phyloP scores from a whole-genome alignment of 225 moss, liverwort and hornwort species.

The Sphagnum tenellum region DNA sequence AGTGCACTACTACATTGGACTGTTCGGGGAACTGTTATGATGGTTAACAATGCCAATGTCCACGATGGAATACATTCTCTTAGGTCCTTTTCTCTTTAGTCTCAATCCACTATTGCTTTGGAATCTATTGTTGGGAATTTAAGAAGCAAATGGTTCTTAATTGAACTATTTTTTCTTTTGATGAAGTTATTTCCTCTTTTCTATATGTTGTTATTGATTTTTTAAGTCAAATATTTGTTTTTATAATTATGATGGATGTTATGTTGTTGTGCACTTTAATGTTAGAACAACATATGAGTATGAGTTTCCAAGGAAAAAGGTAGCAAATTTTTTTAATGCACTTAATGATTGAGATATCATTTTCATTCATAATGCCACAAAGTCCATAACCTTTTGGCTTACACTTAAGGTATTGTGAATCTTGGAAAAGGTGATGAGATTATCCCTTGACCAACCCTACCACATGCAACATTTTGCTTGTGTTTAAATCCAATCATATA shows the following conservation, averaged over 20 bases:
- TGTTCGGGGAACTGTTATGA: slow-evolving; percentile 65
- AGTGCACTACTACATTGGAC: slow-evolving; percentile 58
- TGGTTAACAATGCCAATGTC: slow-evolving; percentile 78
- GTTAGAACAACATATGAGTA: slow-evolving; percentile 83
- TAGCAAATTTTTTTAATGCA: slow-evolving; percentile 73
- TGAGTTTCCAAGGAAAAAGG: slow-evolving; percentile 61
- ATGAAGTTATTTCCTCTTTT: too few relatives aligned
- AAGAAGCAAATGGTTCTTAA: too few relatives aligned
- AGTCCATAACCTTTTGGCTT: slow-evolving; percentile 92
- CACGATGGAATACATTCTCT: slow-evolving; percentile 85
- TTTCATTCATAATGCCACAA: slow-evolving; percentile 85
- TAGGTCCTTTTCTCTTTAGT: slow-evolving; percentile 26
- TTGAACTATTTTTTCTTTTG: too few relatives aligned
- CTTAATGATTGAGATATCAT: slow-evolving; percentile 71
- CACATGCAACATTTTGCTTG: too few relatives aligned
- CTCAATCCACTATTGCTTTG: too few relatives aligned
- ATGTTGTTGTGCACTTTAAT: slow-evolving; percentile 24
- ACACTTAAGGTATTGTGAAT: slow-evolving; percentile 63
- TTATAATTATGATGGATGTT: too few relatives aligned
- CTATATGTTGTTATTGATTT: too few relatives aligned
- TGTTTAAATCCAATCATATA: too few relatives aligned
- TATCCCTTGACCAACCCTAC: neutral
- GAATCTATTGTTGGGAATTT: too few relatives aligned
- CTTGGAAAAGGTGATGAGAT: slow-evolving; percentile 84
- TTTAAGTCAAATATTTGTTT: too few relatives aligned